These are phyloP conservation scores for Globisporangium takayamanum DNA, from an alignment of 352 stramenopile species.

Conservation along the genomic window DNA sequence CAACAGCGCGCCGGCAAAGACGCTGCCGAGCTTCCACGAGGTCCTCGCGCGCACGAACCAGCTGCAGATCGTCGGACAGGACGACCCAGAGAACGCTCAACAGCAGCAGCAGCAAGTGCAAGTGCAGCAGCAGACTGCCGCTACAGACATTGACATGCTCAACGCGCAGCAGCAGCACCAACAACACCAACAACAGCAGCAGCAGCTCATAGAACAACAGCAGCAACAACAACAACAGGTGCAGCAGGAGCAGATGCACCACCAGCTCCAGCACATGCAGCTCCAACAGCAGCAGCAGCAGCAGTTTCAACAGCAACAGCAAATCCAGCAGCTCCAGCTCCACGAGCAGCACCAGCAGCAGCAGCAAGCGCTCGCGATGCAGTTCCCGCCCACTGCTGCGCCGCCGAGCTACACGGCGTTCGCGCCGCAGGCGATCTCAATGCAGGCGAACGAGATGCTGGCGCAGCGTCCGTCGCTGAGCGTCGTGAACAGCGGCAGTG, in stretches of 20 bases:
- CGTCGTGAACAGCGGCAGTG: background rate
- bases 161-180: slow-evolving; percentile 5
- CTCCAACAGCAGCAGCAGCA: slow-evolving; percentile 1
- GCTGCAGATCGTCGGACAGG: slow-evolving; percentile 42
- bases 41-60: slow-evolving; percentile 61
- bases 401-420: slow-evolving; percentile 23
- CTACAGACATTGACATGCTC: slow-evolving; percentile 21
- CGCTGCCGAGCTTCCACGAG: slow-evolving; percentile 56
- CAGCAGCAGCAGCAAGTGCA: slow-evolving; percentile 2
- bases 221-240: slow-evolving; percentile 8
- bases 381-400: background rate
- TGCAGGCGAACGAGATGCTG: slow-evolving; percentile 6
- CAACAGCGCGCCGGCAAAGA: slow-evolving; percentile 21
- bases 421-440: slow-evolving; percentile 15
- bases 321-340: slow-evolving; percentile 6
- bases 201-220: background rate
- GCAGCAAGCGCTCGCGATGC: background rate
- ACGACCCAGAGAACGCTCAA: background rate
- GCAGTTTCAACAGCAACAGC: background rate
- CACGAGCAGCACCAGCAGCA: slow-evolving; percentile 4
- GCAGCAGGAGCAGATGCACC: background rate
- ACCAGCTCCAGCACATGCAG: slow-evolving; percentile 1
- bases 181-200: background rate
- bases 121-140: slow-evolving; percentile 10
- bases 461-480: slow-evolving; percentile 8